These are phyloP conservation scores for Myriosclerotinia scirpicola DNA, from an alignment of 2,329 filamentous ascomycete species.

Conservation along the genomic window DNA sequence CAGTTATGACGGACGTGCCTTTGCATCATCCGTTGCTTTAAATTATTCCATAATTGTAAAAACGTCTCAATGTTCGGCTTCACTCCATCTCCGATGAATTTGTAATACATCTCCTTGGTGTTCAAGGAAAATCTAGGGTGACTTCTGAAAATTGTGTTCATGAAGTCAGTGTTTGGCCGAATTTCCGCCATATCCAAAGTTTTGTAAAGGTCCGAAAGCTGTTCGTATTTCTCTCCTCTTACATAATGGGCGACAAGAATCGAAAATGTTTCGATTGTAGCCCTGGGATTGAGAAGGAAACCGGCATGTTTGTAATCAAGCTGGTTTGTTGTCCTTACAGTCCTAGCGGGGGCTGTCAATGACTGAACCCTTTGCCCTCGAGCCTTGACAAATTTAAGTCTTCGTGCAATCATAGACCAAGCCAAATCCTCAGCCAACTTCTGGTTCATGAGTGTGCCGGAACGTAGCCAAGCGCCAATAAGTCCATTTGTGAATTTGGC, in stretches of 20 bases:
- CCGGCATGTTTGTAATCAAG: constrained; percentile 40
- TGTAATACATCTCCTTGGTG: constrained; percentile 1
- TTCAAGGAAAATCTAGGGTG: constrained; percentile 28
- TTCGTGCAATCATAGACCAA: constrained; percentile 73
- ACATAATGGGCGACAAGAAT: constrained; percentile 73
- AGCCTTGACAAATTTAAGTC: constrained; percentile 61
- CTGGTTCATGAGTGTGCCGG: constrained; percentile 54
- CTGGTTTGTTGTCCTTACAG: constrained; percentile 26
- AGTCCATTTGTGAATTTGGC: constrained; percentile 79
- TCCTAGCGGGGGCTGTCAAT: constrained; percentile 28
- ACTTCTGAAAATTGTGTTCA: constrained; percentile 71
- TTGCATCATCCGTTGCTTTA: constrained; percentile 30
- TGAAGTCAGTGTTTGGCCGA: constrained; percentile 68
- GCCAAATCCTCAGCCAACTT: constrained; percentile 66
- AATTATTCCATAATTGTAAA: constrained; percentile 36
- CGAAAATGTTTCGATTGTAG: constrained; percentile 75
- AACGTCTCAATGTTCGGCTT: constrained; percentile 39
- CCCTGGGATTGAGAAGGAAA: constrained; percentile 51
- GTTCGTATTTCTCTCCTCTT: constrained; percentile 56
- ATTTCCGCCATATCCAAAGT: constrained; percentile 64
- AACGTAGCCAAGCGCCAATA: constrained; percentile 74
- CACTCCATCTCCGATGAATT: constrained; percentile 23
- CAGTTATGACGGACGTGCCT: background rate
- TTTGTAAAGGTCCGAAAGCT: constrained; percentile 60
- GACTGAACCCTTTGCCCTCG: constrained; percentile 36